A percentile compares a stretch with the other conserved stretches of the same genome.
These are phyloP conservation scores for Suillus subaureus DNA, from an alignment of 768 basidiomycete species.

Conservation along the genomic window DNA sequence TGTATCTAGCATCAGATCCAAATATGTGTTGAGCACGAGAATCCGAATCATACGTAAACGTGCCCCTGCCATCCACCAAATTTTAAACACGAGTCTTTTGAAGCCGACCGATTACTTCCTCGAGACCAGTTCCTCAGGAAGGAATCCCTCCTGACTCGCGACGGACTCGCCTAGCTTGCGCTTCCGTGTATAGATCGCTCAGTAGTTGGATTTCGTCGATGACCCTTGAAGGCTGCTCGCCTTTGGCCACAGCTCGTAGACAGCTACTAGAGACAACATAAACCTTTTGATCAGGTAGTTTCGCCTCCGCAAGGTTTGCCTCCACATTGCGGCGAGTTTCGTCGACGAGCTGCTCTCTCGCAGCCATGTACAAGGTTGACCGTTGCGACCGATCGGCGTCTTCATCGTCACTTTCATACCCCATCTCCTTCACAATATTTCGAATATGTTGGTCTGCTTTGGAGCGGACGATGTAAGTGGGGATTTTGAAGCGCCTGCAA, in stretches of 20 bases:
- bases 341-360: constrained; percentile 20
- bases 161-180: constrained; percentile 11
- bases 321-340: constrained; percentile 18
- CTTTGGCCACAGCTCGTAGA: constrained; percentile 13
- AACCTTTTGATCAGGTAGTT: constrained; percentile 21
- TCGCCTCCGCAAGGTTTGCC: constrained; percentile 15
- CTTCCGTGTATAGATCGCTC: constrained; percentile 14
- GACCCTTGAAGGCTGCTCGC: constrained; percentile 2
- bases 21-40: neutral
- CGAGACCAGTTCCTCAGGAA: neutral
- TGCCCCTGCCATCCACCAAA: neutral
- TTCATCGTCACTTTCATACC: constrained; percentile 13
- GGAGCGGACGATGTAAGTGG: constrained; percentile 19
- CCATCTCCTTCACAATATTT: constrained; percentile 13
- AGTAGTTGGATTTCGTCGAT: constrained; percentile 19
- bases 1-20: neutral
- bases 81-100: neutral
- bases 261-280: constrained; percentile 22
- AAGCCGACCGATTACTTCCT: neutral
- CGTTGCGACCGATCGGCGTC: constrained; percentile 8
- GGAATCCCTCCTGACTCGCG: neutral
- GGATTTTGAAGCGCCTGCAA: constrained; percentile 19
- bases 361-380: constrained; percentile 13
- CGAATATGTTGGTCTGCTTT: constrained; percentile 20
- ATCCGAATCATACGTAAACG: neutral